Percentiles rank a stretch among this genome's conserved stretches.
These are phyloP conservation scores for Rhizoctonia solani DNA, from an alignment of 1,284 basidiomycete genomes.

Conservation along the genomic window DNA sequence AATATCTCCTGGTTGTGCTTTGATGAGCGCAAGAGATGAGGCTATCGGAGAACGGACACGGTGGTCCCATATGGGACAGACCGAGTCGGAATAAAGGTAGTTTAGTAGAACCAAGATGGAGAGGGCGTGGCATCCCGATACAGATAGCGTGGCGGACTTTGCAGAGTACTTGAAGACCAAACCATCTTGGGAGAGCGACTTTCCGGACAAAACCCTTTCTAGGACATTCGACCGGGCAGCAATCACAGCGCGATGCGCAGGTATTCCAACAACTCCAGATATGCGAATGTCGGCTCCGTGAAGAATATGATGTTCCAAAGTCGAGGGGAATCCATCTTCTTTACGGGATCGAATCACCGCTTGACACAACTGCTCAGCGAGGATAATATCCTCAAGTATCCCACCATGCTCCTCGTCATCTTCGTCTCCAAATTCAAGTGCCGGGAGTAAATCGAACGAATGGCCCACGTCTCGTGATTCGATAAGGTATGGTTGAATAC, in stretches of 20 bases:
- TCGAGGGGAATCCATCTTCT: not conserved
- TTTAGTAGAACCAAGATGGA: slow-evolving; percentile 77
- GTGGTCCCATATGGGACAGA: slow-evolving; percentile 84
- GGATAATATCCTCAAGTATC: slow-evolving; percentile 45
- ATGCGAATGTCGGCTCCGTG: slow-evolving; percentile 70
- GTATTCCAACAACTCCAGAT: slow-evolving; percentile 53
- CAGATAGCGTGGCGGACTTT: slow-evolving; percentile 44
- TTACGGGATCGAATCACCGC: slow-evolving; percentile 40
- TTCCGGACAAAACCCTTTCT: slow-evolving; percentile 49
- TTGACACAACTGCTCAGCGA: slow-evolving; percentile 46
- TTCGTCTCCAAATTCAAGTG: slow-evolving; percentile 44
- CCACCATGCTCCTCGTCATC: slow-evolving; percentile 48
- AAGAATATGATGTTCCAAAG: slow-evolving; percentile 33
- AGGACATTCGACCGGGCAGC: slow-evolving; percentile 63
- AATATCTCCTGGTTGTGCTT: slow-evolving; percentile 54
- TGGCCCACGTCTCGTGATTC: not conserved
- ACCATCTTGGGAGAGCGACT: slow-evolving; percentile 45
- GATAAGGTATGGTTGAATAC: slow-evolving; percentile 45
- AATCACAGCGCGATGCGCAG: slow-evolving; percentile 70
- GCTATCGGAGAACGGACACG: slow-evolving; percentile 63
- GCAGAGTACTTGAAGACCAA: slow-evolving; percentile 38
- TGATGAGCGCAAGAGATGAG: slow-evolving; percentile 49
- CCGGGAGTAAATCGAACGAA: slow-evolving; percentile 33
- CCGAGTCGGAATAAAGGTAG: slow-evolving; percentile 87
- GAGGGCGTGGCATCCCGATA: slow-evolving; percentile 63